Evolutionary conservation across 106 monocot species (phyloP), one percentile per base, ranked within the genome.

Genomic region (Allium fistulosum): DNA sequence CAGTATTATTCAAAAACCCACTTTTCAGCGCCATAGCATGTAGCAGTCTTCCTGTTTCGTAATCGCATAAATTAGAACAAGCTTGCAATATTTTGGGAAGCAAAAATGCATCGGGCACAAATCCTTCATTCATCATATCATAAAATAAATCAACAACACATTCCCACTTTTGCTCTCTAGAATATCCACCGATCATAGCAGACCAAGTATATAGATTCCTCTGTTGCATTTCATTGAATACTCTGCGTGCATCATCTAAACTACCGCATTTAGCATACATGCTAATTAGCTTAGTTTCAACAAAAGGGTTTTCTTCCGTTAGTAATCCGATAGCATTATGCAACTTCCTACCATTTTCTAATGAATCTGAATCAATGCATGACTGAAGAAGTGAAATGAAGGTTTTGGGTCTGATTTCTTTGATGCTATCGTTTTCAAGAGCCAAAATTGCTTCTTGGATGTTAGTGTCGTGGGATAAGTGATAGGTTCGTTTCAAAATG

Each of bases 241-340:
- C 87, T 10, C 61, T 15, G 64, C 94, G 86, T 55, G 94, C 90
- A 10, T 94, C 84, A 0, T 78, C 75, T 59, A 94, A 70, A 50
- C 74, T 78, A 10, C 94, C 90, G 47, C 94, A 94, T 71, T 94
- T 94, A 0, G 90, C 82, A 17, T 90, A 94, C 94, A 94, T 94
- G 72, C 90, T 87, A 13, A 94, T 86, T 7, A 94, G 77, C 60
- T 90, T 94, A 63, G 94, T 87, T 69, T 72, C 78, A 0, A 94
- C 76, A 65, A 82, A 80, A 11, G 79, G 72, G 71, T 77, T 76
- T 9, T 59, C 51, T 57, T 75, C 72, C 15, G 57, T 69, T 0
- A 87, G 74, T 0, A 65, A 71, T 16, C 48, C 63, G 51, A 87
- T 46, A 7, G 71, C 75, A 10, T 71, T 71, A 65, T 94, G 94